Percentiles rank a stretch among this genome's conserved stretches.
Conservation (phyloP, 768 basidiomycete genomes). For the Tricholoma bakamatsutake region DNA sequence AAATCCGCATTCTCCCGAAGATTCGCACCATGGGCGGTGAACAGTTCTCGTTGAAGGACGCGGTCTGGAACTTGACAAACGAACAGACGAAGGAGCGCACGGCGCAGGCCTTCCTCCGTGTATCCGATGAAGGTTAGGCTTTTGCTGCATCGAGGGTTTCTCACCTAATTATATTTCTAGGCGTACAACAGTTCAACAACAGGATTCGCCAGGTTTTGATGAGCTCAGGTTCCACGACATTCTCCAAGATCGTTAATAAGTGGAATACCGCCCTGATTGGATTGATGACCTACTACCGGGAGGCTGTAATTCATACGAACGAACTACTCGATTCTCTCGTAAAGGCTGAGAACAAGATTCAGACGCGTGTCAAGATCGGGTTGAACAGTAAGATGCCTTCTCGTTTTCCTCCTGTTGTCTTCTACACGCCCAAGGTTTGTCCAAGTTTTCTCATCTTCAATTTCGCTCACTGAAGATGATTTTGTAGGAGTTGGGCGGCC, state of each 20-base stretch:
- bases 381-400: conserved; percentile 99
- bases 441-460: conserved; percentile 1
- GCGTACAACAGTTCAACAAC: conserved; percentile 96
- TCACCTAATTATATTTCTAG: conserved; percentile 26
- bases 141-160: background rate
- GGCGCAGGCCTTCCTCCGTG: conserved; percentile 95
- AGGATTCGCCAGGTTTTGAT: conserved; percentile 94
- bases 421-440: conserved; percentile 86
- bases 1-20: conserved; percentile 95
- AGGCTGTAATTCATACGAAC: conserved; percentile 96
- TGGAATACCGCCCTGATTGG: conserved; percentile 97
- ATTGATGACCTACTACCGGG: conserved; percentile 96
- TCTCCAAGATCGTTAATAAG: conserved; percentile 98
- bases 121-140: conserved; percentile 83
- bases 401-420: conserved; percentile 94
- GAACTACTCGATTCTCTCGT: conserved; percentile 94
- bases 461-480: background rate
- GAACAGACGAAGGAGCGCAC: conserved; percentile 97
- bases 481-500: conserved; percentile 82
- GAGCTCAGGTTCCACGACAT: conserved; percentile 98
- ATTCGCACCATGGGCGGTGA: conserved; percentile 93
- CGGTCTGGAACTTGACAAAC: conserved; percentile 95
- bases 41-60: conserved; percentile 94
- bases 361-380: conserved; percentile 99
- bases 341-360: conserved; percentile 99